These are phyloP conservation scores for Populus deltoides DNA, from an alignment of 345 rosid species.

Conservation along the genomic window DNA sequence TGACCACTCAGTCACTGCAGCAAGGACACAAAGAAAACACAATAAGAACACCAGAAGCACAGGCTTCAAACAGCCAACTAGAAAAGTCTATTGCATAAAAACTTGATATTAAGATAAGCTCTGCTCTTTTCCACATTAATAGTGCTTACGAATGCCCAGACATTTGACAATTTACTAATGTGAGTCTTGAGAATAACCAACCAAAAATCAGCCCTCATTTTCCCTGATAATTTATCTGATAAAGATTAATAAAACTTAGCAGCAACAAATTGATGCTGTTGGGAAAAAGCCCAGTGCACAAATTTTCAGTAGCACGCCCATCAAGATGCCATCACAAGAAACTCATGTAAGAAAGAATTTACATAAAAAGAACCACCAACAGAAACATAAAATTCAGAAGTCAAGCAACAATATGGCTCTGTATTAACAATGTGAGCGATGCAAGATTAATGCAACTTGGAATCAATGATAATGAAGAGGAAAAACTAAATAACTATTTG, in stretches of 20 bases:
- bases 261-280: constrained; percentile 95
- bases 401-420: not conserved
- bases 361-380: not conserved
- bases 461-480: not conserved
- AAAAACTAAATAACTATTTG: not conserved
- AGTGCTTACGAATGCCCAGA: not conserved
- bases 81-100: not conserved
- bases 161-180: not conserved
- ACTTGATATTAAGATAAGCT: constrained; percentile 5
- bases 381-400: not conserved
- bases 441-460: not conserved
- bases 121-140: not conserved
- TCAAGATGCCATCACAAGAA: constrained; percentile 34
- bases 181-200: not conserved
- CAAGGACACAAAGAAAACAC: constrained; percentile 17
- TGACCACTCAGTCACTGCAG: constrained; percentile 90
- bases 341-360: constrained; percentile 26
- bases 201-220: not conserved
- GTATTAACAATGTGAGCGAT: not conserved
- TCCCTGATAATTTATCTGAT: not conserved
- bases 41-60: constrained; percentile 14
- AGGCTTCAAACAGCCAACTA: constrained; percentile 8
- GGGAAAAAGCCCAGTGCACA: constrained; percentile 21
- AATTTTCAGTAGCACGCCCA: constrained; percentile 24
- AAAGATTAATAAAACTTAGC: constrained; percentile 46